Evolutionary conservation across 176 grass and related monocot species (phyloP), one percentile per base, ranked within the genome.

Genomic region (Oropetium thomaeum): DNA sequence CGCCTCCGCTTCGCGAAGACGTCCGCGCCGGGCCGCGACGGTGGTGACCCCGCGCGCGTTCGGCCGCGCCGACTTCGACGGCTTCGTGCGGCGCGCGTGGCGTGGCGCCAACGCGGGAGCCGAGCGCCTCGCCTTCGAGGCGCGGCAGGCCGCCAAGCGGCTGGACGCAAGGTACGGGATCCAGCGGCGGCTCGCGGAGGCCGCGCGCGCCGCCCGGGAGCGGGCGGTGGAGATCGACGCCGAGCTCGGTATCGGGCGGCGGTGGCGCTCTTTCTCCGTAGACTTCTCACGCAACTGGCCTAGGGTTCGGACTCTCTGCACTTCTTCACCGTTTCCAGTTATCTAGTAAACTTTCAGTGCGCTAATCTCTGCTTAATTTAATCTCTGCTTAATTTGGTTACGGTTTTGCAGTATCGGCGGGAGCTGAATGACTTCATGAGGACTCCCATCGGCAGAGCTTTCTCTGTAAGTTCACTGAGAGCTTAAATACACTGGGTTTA

Each of bases 201-300:
- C 87, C 23, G 65, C 89, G 4, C 91, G 87, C 32, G 79, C 91
- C 0, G 91, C 89, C 15, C 51, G 78, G 10, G 55, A 43, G 13
- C 91, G 91, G 22, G 84, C 79, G 5, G 62, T 81, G 7, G 96
- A 95, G 79, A 80, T 99, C 68, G 96, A 99, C 41, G 51, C 76
- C 10, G 96, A 99, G 82, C 77, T 95, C 13, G 91, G 96, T 41
- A 83, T 99, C 81, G 89, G 84, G 7, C 82, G 84, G 67, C 52
- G 82, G 43, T 99, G 89, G 89, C 83, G 91, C 15, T 88, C 91
- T 40, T 99, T 99, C 81, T 87, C 89, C 35, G 76, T 90, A 15
- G 89, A 99, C 75, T 99, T 99, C 76, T 89, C 86, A 41, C 83
- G 96, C 71, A 99, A 94, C 67, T 99, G 87, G 87, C 96, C 96